Percentiles rank a stretch among this genome's conserved stretches.
phyloP scores from a whole-genome alignment of 495 filamentous ascomycete genomes.

The Melanomma pulvis-pyrius region DNA sequence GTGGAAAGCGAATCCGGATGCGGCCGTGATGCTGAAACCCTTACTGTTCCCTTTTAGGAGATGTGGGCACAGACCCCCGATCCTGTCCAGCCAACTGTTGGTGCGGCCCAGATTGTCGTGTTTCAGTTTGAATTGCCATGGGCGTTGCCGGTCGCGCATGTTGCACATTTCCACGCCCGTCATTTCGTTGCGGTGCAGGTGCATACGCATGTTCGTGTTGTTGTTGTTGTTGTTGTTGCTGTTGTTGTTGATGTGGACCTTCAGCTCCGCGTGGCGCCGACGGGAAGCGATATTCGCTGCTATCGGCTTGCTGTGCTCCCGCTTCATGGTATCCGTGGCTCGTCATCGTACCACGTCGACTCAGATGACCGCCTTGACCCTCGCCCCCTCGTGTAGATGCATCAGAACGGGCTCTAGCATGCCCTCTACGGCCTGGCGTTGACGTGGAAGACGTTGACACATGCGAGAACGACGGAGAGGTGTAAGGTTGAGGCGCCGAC shows the following conservation, averaged over 20 bases:
- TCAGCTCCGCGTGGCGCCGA: constrained; percentile 27
- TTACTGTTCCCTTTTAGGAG: constrained; percentile 39
- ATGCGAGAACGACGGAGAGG: constrained; percentile 54
- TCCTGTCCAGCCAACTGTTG: constrained; percentile 29
- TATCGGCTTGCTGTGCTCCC: constrained; percentile 12
- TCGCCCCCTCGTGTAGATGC: constrained; percentile 50
- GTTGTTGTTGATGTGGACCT: constrained; percentile 9
- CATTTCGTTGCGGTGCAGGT: constrained; percentile 23
- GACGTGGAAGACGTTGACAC: constrained; percentile 57
- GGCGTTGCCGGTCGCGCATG: constrained; percentile 31
- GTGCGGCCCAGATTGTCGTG: constrained; percentile 34
- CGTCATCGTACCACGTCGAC: constrained; percentile 32
- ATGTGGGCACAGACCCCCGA: constrained; percentile 30
- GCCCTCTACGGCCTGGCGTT: constrained; percentile 62
- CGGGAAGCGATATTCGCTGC: constrained; percentile 18
- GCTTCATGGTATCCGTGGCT: constrained; percentile 23
- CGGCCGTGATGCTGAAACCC: constrained; percentile 23
- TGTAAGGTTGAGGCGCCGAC: constrained; percentile 46
- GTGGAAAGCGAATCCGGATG: constrained; percentile 9
- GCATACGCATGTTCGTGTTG: constrained; percentile 23
- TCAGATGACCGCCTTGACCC: constrained; percentile 22
- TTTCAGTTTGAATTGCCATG: constrained; percentile 38
- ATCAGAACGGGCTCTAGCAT: constrained; percentile 72
- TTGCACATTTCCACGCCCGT: constrained; percentile 23
- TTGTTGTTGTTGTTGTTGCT: too few relatives aligned